Evolutionary conservation across 2,329 filamentous ascomycete genomes (phyloP).

Genomic region (Gaeumannomyces sp.): DNA sequence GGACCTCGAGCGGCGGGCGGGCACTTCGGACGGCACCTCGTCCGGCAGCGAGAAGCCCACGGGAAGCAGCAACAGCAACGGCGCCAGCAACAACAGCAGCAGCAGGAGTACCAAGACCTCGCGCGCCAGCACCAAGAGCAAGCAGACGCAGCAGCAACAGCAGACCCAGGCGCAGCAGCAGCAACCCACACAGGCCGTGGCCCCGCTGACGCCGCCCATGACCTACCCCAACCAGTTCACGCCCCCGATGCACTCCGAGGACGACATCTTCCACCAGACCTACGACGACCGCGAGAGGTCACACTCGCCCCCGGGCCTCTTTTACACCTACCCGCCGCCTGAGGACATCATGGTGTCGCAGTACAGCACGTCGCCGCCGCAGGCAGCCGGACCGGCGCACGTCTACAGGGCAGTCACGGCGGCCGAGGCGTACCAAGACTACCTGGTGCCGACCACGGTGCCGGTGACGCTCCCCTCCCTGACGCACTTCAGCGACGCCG

Average conservation of each 20-base stretch:
- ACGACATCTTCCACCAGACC: slow-evolving; percentile 57
- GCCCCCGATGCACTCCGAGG: slow-evolving; percentile 53
- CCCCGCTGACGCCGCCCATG: slow-evolving; percentile 26
- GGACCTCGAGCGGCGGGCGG: slow-evolving; percentile 75
- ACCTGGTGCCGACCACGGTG: slow-evolving; percentile 44
- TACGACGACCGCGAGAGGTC: slow-evolving; percentile 65
- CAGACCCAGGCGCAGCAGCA: slow-evolving; percentile 21
- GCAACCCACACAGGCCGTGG: slow-evolving; percentile 26
- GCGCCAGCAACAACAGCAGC: slow-evolving; percentile 41
- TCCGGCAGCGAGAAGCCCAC: slow-evolving; percentile 24
- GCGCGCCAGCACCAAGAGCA: slow-evolving; percentile 43
- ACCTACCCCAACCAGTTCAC: slow-evolving; percentile 46
- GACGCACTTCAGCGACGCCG: slow-evolving; percentile 54
- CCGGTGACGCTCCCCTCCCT: slow-evolving; percentile 59
- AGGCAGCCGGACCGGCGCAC: slow-evolving; percentile 1
- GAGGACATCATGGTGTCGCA: slow-evolving; percentile 58
- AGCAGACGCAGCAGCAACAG: slow-evolving; percentile 23
- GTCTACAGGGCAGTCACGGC: slow-evolving; percentile 48
- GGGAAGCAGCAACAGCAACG: slow-evolving; percentile 29
- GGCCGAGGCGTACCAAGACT: slow-evolving; percentile 48
- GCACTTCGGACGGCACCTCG: slow-evolving; percentile 29
- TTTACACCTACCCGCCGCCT: slow-evolving; percentile 60
- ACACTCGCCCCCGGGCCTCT: slow-evolving; percentile 60
- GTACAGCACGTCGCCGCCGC: slow-evolving; percentile 34
- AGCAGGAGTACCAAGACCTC: slow-evolving; percentile 28